Conservation (phyloP, 2,329 filamentous ascomycete genomes). For the Phialemoniopsis sp. region DNA sequence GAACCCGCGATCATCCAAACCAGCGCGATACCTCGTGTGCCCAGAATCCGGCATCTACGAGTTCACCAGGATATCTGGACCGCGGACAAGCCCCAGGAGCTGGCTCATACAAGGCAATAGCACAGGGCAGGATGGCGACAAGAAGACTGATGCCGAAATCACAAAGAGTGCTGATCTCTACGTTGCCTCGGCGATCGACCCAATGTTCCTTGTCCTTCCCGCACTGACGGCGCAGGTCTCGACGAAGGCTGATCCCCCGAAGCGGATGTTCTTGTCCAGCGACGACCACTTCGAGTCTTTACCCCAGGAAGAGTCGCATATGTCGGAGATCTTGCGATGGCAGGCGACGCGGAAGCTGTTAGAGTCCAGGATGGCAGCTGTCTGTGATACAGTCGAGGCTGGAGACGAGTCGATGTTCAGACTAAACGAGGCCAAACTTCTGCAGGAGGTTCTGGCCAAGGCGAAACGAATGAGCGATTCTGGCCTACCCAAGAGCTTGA, state of each 20-base stretch:
- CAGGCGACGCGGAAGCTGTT: constrained; percentile 44
- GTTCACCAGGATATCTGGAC: constrained; percentile 53
- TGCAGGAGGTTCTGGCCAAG: constrained; percentile 63
- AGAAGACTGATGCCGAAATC: constrained; percentile 30
- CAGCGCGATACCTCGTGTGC: constrained; percentile 59
- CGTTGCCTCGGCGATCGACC: constrained; percentile 79
- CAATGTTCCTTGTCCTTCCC: constrained; percentile 78
- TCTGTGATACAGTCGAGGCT: constrained; percentile 81
- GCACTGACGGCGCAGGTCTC: constrained; percentile 49
- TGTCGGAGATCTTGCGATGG: constrained; percentile 52
- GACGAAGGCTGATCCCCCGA: constrained; percentile 41
- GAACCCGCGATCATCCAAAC: constrained; percentile 47
- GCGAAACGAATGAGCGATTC: constrained; percentile 62
- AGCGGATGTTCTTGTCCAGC: constrained; percentile 61
- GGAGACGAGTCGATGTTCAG: constrained; percentile 84
- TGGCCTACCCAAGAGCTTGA: constrained; percentile 74
- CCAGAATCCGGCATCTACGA: constrained; percentile 61
- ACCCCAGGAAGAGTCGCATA: constrained; percentile 47
- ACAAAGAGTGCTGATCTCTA: constrained; percentile 70
- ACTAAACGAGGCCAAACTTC: constrained; percentile 67
- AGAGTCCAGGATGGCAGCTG: constrained; percentile 60
- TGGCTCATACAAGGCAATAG: constrained; percentile 50
- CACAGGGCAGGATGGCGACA: constrained; percentile 5
- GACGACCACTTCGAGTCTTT: constrained; percentile 71
- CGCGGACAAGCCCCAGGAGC: constrained; percentile 51